A percentile compares a stretch with the other conserved stretches of the same genome.
Conservation (phyloP, 2,329 filamentous ascomycete species). For the Colletotrichum sp. region DNA sequence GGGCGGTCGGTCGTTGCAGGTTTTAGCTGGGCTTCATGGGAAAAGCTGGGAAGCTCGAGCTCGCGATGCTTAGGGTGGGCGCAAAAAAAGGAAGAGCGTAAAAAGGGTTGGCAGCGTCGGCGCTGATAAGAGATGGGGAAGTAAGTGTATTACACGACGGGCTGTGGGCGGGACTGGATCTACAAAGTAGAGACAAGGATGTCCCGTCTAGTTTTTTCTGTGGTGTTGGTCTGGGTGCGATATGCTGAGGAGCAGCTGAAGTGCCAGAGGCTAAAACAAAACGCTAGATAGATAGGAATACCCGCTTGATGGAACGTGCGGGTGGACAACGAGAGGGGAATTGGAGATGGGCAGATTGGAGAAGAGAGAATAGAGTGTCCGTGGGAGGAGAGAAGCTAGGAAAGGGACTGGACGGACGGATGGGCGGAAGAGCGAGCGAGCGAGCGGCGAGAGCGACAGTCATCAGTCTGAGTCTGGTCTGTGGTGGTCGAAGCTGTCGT, state of each 20-base stretch:
- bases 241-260: background rate
- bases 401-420: background rate
- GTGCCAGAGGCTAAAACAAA: background rate
- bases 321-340: background rate
- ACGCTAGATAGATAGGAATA: background rate
- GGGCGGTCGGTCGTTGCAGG: background rate
- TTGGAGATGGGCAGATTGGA: background rate
- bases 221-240: background rate
- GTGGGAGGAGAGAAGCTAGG: background rate
- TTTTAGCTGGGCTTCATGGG: slow-evolving; percentile 11
- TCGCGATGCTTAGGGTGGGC: background rate
- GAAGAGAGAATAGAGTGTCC: background rate
- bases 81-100: background rate
- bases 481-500: slow-evolving; percentile 14
- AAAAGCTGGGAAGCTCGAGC: slow-evolving; percentile 8
- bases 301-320: background rate
- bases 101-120: slow-evolving; percentile 2
- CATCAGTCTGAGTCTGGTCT: background rate
- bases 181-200: slow-evolving; percentile 15
- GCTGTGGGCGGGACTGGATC: slow-evolving; percentile 9
- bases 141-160: slow-evolving; percentile 11
- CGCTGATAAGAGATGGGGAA: slow-evolving; percentile 15
- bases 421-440: background rate
- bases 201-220: slow-evolving; percentile 9
- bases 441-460: background rate